Evolutionary conservation across 2,329 filamentous ascomycete species (phyloP).

Genomic region (Trematosphaeria pertusa): DNA sequence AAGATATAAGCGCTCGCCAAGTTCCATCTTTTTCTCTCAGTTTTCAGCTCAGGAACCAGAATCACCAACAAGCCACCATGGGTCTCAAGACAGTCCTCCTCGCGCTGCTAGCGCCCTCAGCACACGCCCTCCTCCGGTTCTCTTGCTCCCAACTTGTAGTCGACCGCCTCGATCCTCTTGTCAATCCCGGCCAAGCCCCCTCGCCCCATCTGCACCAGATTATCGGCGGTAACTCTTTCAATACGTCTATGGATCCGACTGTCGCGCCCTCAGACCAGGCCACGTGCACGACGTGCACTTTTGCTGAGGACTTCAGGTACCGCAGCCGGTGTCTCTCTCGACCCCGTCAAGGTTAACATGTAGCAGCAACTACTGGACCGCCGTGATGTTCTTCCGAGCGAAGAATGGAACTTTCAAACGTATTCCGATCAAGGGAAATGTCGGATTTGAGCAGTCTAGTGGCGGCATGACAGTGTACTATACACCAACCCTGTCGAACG

Average conservation of each 20-base stretch:
- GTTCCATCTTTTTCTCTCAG: too few species aligned
- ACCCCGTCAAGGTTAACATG: slow-evolving; percentile 4
- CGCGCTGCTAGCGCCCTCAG: slow-evolving; percentile 19
- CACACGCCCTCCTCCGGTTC: slow-evolving; percentile 27
- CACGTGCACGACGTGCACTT: slow-evolving; percentile 31
- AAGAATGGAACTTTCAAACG: slow-evolving; percentile 41
- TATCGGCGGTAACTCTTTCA: slow-evolving; percentile 29
- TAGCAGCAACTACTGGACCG: slow-evolving; percentile 47
- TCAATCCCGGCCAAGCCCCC: slow-evolving; percentile 23
- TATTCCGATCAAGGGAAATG: slow-evolving; percentile 45
- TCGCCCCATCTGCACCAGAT: slow-evolving; percentile 29
- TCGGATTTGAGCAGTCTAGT: slow-evolving; percentile 38
- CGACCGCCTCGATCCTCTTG: slow-evolving; percentile 30
- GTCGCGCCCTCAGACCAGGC: slow-evolving; percentile 18
- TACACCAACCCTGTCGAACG: slow-evolving; percentile 30
- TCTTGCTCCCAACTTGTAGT: slow-evolving; percentile 31
- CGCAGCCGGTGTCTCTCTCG: slow-evolving; percentile 68
- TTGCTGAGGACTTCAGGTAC: slow-evolving; percentile 55
- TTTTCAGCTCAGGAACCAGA: too few species aligned
- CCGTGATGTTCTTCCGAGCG: slow-evolving; percentile 37
- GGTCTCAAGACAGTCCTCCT: slow-evolving; percentile 2
- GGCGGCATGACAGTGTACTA: slow-evolving; percentile 50
- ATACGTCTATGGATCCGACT: slow-evolving; percentile 27
- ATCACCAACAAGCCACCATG: slow-evolving; percentile 1
- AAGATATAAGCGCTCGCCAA: neutral